These are phyloP conservation scores for Theileria sp. DNA, from an alignment of 169 alveolate genomes.

Conservation along the genomic window DNA sequence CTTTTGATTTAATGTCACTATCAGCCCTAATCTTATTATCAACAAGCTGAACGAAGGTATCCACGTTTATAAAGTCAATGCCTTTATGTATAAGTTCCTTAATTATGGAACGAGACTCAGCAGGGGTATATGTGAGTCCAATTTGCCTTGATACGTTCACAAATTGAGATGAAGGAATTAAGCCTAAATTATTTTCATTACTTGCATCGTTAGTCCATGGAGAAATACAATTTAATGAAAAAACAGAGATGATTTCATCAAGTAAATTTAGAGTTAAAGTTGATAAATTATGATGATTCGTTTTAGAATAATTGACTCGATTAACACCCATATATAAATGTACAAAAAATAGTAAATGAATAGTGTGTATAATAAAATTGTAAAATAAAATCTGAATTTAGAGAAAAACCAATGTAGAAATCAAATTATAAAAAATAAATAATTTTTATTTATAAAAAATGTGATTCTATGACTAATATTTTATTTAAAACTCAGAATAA, in stretches of 20 bases:
- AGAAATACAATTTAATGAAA: slow-evolving; percentile 53
- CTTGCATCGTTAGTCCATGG: slow-evolving; percentile 53
- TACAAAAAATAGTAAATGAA: neutral
- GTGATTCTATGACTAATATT: neutral
- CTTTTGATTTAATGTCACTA: slow-evolving; percentile 25
- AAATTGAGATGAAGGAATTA: slow-evolving; percentile 27
- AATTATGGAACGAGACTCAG: slow-evolving; percentile 38
- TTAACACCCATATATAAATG: neutral
- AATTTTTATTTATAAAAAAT: neutral
- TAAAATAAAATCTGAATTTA: neutral
- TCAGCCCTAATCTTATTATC: slow-evolving; percentile 52
- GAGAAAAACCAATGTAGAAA: neutral
- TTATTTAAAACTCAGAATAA: too few relatives aligned
- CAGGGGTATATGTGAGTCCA: slow-evolving; percentile 56
- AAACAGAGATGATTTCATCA: slow-evolving; percentile 38
- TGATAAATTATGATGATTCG: neutral
- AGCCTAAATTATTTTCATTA: slow-evolving; percentile 20
- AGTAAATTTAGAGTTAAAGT: slow-evolving; percentile 20
- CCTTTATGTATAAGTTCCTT: slow-evolving; percentile 26
- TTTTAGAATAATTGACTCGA: neutral
- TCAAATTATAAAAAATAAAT: neutral
- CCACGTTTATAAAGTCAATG: slow-evolving; percentile 43
- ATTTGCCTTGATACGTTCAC: slow-evolving; percentile 60
- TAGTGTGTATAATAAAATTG: slow-evolving; percentile 4
- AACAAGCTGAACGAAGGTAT: slow-evolving; percentile 52